phyloP scores from a whole-genome alignment of 352 stramenopile species.

The Globisporangium carolinianum region DNA sequence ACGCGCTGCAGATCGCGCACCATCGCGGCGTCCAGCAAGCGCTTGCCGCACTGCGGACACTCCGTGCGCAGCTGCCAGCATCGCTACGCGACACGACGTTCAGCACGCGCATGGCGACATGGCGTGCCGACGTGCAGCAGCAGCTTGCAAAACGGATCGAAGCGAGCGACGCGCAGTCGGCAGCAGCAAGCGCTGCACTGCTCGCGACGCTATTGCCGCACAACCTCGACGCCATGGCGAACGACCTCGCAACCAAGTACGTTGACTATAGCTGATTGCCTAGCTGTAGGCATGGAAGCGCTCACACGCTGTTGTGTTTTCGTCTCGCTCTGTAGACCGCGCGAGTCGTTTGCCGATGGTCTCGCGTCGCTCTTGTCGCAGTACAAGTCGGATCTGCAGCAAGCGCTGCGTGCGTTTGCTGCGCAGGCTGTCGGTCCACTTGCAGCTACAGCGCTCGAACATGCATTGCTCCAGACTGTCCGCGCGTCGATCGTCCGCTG shows the following conservation, averaged over 20 bases:
- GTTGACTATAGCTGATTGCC: background rate
- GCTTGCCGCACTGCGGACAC: constrained; percentile 18
- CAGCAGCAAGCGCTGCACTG: constrained; percentile 6
- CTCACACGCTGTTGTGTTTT: too few relatives aligned
- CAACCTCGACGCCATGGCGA: constrained; percentile 30
- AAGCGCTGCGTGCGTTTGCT: constrained; percentile 36
- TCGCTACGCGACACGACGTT: constrained; percentile 24
- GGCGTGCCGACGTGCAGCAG: constrained; percentile 14
- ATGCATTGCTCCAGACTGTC: constrained; percentile 28
- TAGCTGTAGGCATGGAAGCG: background rate
- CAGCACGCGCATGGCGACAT: constrained; percentile 17
- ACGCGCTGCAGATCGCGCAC: constrained; percentile 23
- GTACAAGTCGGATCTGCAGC: constrained; percentile 49
- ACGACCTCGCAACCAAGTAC: constrained; percentile 21
- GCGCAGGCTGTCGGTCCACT: constrained; percentile 18
- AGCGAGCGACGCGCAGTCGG: constrained; percentile 14
- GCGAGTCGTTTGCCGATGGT: constrained; percentile 44
- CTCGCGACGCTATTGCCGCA: constrained; percentile 26
- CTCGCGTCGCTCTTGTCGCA: constrained; percentile 40
- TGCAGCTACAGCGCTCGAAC: constrained; percentile 21
- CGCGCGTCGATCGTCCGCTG: constrained; percentile 39
- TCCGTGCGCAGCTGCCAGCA: constrained; percentile 18
- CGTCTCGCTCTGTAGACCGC: constrained; percentile 11
- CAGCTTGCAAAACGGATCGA: constrained; percentile 7
- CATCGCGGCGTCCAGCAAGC: constrained; percentile 21